Evolutionary conservation across 2,329 filamentous ascomycete species (phyloP), one percentile per base, ranked within the genome.

Genomic region (Botrytis squamosa): DNA sequence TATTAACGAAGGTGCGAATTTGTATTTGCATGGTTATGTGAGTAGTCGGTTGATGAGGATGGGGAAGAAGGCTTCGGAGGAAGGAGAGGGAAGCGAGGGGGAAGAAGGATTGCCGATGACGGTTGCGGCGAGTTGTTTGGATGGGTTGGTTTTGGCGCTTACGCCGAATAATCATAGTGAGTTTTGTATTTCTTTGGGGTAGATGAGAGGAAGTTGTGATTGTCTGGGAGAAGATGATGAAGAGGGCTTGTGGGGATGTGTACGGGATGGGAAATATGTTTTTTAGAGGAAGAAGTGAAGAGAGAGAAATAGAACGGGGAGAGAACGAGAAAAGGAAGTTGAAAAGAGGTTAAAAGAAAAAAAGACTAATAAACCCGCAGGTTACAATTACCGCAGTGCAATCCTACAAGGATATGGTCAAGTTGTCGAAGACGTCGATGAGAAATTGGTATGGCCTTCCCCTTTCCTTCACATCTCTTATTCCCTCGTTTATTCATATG

Each of bases 11-110:
- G 89, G 91, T 0, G 85, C 94, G 8, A 91, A 94, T 74, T 87
- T 92, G 75, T 97, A 97, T 81, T 87, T 97, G 12, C 94, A 97
- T 82, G 93, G 93, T 80, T 97, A 95, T 82, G 91, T 95, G 77
- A 93, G 90, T 74, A 90, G 90, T 0, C 91, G 94, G 12, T 85
- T 97, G 49, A 92, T 95, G 86, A 91, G 91, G 18, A 60, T 72
- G 71, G 64, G 64, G 0, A 68, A 72, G 29, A 38, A 8, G 18
- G 52, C 52, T 6, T 14, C 36, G 12, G 64, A 29, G 33, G 64
- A 46, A 14, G 60, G 60, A 10, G 60, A 42, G 7, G 42, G 46
- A 36, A 25, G 46, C 22, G 64, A 29, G 52, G 60, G 64, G 1
- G 73, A 76, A 20, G 76, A 77, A 65, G 74, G 91, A 16, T 82